Evolutionary conservation across 148 eudicot genomes (phyloP).

Genomic region (Persicaria maculosa): DNA sequence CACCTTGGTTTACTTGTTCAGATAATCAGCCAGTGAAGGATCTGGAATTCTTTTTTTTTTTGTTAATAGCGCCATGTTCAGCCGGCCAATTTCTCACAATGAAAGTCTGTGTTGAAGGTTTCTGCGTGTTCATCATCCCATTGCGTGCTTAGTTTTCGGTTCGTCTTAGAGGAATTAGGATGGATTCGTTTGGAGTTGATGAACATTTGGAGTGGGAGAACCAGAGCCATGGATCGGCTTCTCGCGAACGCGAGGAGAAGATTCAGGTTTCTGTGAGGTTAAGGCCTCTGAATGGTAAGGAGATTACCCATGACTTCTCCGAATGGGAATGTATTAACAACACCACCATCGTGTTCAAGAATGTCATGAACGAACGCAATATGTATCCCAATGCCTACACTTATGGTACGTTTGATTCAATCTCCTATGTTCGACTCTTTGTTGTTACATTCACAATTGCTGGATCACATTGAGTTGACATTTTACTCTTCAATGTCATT

Average conservation of each 20-base stretch:
- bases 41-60: neutral
- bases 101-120: neutral
- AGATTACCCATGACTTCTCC: slow-evolving; percentile 48
- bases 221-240: slow-evolving; percentile 9
- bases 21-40: neutral
- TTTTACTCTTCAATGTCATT: neutral
- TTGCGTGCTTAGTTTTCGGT: neutral
- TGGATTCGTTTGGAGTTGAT: slow-evolving; percentile 23
- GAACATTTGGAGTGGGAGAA: slow-evolving; percentile 24
- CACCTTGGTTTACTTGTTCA: neutral
- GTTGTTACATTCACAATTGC: neutral
- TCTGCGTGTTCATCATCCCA: neutral
- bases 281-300: slow-evolving; percentile 68
- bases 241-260: slow-evolving; percentile 47
- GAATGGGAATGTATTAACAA: slow-evolving; percentile 74
- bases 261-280: slow-evolving; percentile 69
- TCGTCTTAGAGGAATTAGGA: neutral
- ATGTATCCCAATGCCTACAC: slow-evolving; percentile 50
- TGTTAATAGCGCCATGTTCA: neutral
- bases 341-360: slow-evolving; percentile 58
- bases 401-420: slow-evolving; percentile 37
- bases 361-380: slow-evolving; percentile 44
- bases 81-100: neutral
- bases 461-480: neutral
- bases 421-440: neutral